These are phyloP conservation scores for Nicotiana otophora DNA, from an alignment of 257 asterid genomes.

Conservation along the genomic window DNA sequence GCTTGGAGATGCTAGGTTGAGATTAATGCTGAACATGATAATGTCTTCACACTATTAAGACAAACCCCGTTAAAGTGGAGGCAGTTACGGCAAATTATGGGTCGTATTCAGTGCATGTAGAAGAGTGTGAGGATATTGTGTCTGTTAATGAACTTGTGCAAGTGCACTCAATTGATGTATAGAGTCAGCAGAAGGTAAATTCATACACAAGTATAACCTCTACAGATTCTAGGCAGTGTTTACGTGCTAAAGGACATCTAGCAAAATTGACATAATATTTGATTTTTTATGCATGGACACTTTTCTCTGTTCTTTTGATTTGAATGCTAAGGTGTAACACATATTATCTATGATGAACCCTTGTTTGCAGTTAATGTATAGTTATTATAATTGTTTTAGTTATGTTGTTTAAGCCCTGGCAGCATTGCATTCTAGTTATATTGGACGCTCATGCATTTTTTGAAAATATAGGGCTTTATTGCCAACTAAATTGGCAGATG, in stretches of 20 bases:
- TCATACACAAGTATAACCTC: neutral
- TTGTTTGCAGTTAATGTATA: neutral
- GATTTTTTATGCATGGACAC: neutral
- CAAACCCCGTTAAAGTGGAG: conserved; percentile 49
- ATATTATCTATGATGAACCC: too few species aligned
- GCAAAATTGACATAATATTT: neutral
- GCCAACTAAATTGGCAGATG: too few species aligned
- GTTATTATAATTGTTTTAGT: neutral
- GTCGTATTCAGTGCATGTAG: conserved; percentile 48
- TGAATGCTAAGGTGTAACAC: neutral
- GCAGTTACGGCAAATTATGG: conserved; percentile 50
- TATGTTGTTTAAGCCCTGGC: neutral
- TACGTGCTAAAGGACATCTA: neutral
- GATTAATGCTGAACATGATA: conserved; percentile 50
- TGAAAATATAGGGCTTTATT: too few species aligned
- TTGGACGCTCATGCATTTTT: too few species aligned
- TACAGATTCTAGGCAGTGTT: neutral
- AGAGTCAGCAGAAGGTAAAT: conserved; percentile 43
- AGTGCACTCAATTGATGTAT: conserved; percentile 29
- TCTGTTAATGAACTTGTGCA: conserved; percentile 29
- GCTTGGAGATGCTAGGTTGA: conserved; percentile 45
- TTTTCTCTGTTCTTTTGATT: neutral
- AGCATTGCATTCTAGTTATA: too few species aligned
- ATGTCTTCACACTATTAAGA: conserved; percentile 46
- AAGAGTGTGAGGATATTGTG: conserved; percentile 20